These are phyloP conservation scores for Lasiodiplodia hormozganensis DNA, from an alignment of 2,329 filamentous ascomycete species.

Conservation along the genomic window DNA sequence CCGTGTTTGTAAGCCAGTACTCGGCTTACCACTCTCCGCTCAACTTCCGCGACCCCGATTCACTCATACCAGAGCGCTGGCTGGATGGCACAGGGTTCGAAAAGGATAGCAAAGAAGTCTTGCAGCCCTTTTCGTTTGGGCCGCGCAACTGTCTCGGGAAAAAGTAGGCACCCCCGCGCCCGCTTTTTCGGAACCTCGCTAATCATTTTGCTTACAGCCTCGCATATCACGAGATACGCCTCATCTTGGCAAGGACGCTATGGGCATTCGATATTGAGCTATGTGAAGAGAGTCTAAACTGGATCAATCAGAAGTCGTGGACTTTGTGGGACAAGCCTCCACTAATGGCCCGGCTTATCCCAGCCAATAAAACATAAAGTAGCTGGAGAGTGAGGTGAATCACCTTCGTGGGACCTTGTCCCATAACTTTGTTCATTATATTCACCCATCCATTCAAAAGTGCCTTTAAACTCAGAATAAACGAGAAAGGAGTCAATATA, in stretches of 20 bases:
- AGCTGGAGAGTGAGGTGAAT: not conserved
- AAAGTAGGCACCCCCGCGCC: slow-evolving; percentile 37
- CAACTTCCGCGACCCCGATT: slow-evolving; percentile 38
- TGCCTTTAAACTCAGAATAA: too few species aligned
- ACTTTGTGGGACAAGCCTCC: slow-evolving; percentile 43
- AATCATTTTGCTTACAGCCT: slow-evolving; percentile 34
- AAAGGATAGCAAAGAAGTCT: slow-evolving; percentile 34
- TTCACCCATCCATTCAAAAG: too few species aligned
- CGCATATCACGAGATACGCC: slow-evolving; percentile 45
- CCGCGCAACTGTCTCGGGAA: slow-evolving; percentile 44
- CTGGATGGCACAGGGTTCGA: slow-evolving; percentile 38
- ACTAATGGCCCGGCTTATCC: slow-evolving; percentile 38
- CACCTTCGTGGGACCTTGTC: too few species aligned
- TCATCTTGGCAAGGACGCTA: slow-evolving; percentile 49
- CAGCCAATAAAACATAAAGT: not conserved
- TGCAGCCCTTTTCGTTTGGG: slow-evolving; percentile 38
- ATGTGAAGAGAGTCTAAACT: slow-evolving; percentile 47
- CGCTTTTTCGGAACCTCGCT: not conserved
- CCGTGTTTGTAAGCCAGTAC: slow-evolving; percentile 25
- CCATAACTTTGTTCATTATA: too few species aligned
- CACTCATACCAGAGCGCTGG: slow-evolving; percentile 44
- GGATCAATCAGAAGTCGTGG: slow-evolving; percentile 41
- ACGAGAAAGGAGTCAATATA: too few species aligned
- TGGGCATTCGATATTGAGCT: slow-evolving; percentile 50
- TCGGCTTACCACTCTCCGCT: slow-evolving; percentile 37